These are phyloP conservation scores for Fusarium equiseti DNA, from an alignment of 2,329 filamentous ascomycete genomes.

Conservation along the genomic window DNA sequence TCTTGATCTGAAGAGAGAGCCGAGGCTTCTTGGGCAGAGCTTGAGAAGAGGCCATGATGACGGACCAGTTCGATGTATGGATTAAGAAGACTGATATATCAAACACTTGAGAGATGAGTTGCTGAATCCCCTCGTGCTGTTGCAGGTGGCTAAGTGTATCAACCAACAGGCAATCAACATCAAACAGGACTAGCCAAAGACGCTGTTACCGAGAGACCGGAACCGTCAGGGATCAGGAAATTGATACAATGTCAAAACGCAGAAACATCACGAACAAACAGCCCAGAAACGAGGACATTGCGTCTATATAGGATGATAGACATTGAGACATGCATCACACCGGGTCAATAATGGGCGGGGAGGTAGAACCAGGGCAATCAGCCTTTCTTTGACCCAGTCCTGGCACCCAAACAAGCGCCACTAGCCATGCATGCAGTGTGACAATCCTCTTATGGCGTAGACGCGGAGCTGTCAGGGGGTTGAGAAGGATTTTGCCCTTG, in stretches of 20 bases:
- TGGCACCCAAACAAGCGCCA: conserved; percentile 45
- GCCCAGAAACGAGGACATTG: conserved; percentile 41
- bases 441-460: conserved; percentile 42
- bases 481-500: conserved; percentile 39
- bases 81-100: conserved; percentile 1
- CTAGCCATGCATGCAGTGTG: conserved; percentile 50
- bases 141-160: conserved; percentile 25
- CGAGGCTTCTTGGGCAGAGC: conserved; percentile 64
- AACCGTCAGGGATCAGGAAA: conserved; percentile 45
- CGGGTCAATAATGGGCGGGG: conserved; percentile 20
- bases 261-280: conserved; percentile 38
- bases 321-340: conserved; percentile 30
- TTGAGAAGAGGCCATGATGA: conserved; percentile 54
- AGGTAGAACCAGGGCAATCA: conserved; percentile 14
- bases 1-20: conserved; percentile 68
- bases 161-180: conserved; percentile 38
- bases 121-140: conserved; percentile 11
- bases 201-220: conserved; percentile 41
- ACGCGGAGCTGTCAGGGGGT: conserved; percentile 31
- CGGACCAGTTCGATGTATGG: conserved; percentile 17
- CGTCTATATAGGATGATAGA: conserved; percentile 47
- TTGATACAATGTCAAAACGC: conserved; percentile 33
- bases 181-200: conserved; percentile 33
- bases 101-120: conserved; percentile 14
- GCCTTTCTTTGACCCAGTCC: conserved; percentile 25